Percentiles rank a stretch among this genome's conserved stretches.
Conservation (phyloP, 768 basidiomycete species). For the Termitomyces sp. region DNA sequence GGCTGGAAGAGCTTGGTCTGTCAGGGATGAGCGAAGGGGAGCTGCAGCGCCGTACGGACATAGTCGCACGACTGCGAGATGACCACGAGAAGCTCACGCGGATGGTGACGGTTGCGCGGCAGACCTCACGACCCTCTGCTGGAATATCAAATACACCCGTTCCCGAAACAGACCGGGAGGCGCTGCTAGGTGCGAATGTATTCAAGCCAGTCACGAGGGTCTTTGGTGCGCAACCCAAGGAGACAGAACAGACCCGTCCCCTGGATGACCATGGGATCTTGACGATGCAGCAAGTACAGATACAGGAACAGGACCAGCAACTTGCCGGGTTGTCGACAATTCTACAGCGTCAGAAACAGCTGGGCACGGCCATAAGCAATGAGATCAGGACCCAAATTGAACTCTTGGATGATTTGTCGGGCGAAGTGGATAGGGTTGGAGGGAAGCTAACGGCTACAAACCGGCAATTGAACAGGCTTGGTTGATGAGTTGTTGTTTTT, state of each 20-base stretch:
- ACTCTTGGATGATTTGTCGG: slow-evolving; percentile 71
- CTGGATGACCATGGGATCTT: slow-evolving; percentile 80
- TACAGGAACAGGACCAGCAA: slow-evolving; percentile 80
- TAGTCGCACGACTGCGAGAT: slow-evolving; percentile 84
- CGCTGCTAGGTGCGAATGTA: slow-evolving; percentile 47
- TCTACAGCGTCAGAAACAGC: slow-evolving; percentile 75
- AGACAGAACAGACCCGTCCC: slow-evolving; percentile 83
- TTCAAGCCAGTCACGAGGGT: slow-evolving; percentile 59
- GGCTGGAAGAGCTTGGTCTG: slow-evolving; percentile 57
- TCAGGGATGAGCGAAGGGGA: slow-evolving; percentile 89
- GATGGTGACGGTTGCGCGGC: slow-evolving; percentile 76
- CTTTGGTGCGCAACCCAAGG: slow-evolving; percentile 71
- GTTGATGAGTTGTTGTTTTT: slow-evolving; percentile 25
- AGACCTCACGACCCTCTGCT: slow-evolving; percentile 33
- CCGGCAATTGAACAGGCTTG: slow-evolving; percentile 76
- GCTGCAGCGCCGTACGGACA: slow-evolving; percentile 79
- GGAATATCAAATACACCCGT: slow-evolving; percentile 29
- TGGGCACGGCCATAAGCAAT: slow-evolving; percentile 79
- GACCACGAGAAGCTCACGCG: slow-evolving; percentile 85
- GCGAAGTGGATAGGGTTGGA: slow-evolving; percentile 73
- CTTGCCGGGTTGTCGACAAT: slow-evolving; percentile 77
- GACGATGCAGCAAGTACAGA: slow-evolving; percentile 72
- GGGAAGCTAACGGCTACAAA: slow-evolving; percentile 76
- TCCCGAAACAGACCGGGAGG: slow-evolving; percentile 56
- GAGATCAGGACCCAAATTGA: slow-evolving; percentile 86